Percentiles rank a stretch among this genome's conserved stretches.
phyloP scores from a whole-genome alignment of 345 rosid genomes.

The Lepidium didymum region DNA sequence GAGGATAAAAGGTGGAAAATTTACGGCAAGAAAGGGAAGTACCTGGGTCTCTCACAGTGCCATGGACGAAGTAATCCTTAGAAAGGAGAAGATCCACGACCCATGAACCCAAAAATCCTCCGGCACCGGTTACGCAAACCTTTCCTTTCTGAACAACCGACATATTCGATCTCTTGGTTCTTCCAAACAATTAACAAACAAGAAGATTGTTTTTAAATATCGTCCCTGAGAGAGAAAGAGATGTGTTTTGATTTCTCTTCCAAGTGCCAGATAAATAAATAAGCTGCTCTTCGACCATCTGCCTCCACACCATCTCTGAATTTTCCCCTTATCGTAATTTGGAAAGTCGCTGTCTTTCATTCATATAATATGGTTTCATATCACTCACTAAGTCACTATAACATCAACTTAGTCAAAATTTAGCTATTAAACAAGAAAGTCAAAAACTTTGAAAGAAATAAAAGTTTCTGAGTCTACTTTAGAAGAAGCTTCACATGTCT shows the following conservation, averaged over 20 bases:
- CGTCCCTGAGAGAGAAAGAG: not conserved
- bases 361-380: too few species aligned
- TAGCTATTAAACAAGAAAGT: too few species aligned
- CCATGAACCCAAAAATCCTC: constrained; percentile 65
- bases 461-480: too few species aligned
- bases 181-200: not conserved
- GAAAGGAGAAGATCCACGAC: constrained; percentile 56
- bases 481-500: too few species aligned
- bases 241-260: not conserved
- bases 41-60: constrained; percentile 60
- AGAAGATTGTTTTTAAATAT: not conserved
- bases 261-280: not conserved
- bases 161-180: constrained; percentile 18
- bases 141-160: constrained; percentile 24
- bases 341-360: too few species aligned
- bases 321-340: too few species aligned
- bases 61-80: constrained; percentile 48
- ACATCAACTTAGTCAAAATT: too few species aligned
- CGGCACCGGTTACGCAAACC: constrained; percentile 72
- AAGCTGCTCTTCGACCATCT: not conserved
- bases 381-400: too few species aligned
- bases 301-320: not conserved
- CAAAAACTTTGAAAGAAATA: too few species aligned
- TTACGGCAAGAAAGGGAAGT: not conserved
- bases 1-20: not conserved